A percentile compares a stretch with the other conserved stretches of the same genome.
These are phyloP conservation scores for Fistulinella prunicolor DNA, from an alignment of 768 basidiomycete species.

Conservation along the genomic window DNA sequence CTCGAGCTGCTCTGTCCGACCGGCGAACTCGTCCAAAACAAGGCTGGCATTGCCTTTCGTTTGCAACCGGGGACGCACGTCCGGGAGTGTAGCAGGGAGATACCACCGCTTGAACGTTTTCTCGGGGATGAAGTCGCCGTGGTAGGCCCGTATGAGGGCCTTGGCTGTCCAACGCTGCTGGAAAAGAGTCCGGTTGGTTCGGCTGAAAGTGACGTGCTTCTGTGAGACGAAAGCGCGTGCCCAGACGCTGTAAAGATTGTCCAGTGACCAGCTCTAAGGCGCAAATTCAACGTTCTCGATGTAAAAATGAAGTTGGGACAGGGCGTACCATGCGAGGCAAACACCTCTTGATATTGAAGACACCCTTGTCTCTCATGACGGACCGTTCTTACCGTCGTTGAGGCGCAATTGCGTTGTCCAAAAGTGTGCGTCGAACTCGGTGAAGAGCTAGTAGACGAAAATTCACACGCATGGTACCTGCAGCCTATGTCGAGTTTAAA, in stretches of 20 bases:
- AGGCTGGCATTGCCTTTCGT: constrained; percentile 36
- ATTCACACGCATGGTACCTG: constrained; percentile 18
- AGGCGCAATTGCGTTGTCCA: neutral
- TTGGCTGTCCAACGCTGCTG: constrained; percentile 92
- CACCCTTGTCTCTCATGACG: constrained; percentile 47
- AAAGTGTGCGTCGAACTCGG: neutral
- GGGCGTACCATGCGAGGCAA: constrained; percentile 74
- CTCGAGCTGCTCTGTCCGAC: constrained; percentile 43
- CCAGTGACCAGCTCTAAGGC: constrained; percentile 79
- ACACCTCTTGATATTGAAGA: constrained; percentile 47
- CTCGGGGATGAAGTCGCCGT: constrained; percentile 92
- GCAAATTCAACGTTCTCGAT: neutral
- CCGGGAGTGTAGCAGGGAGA: constrained; percentile 81
- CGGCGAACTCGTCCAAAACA: constrained; percentile 56
- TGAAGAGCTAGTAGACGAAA: neutral
- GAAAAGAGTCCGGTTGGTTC: constrained; percentile 63
- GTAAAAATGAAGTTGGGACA: neutral
- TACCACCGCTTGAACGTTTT: constrained; percentile 95
- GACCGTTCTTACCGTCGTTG: constrained; percentile 5
- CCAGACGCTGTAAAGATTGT: constrained; percentile 90
- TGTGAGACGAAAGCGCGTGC: constrained; percentile 58
- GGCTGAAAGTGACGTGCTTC: constrained; percentile 51
- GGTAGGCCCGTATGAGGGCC: constrained; percentile 85
- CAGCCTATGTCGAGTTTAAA: too few relatives aligned
- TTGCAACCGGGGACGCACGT: constrained; percentile 63